Conservation (phyloP, 345 rosid species). For the Pseudoturritis turrita region DNA sequence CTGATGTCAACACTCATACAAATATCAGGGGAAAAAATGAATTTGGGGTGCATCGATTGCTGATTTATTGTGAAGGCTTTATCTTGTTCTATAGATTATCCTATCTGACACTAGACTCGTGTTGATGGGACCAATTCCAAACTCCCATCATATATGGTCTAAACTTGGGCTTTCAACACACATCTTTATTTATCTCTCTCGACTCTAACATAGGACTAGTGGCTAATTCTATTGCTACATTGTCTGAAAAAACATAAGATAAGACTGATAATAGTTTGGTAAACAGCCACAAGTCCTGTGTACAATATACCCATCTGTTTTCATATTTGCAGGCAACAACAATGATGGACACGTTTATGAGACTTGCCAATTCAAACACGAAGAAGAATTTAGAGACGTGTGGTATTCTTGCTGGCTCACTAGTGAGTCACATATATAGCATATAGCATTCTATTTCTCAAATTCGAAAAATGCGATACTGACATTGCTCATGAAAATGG, state of each 20-base stretch:
- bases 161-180: neutral
- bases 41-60: neutral
- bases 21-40: neutral
- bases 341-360: conserved; percentile 94
- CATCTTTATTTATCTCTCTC: neutral
- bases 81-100: neutral
- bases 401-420: conserved; percentile 94
- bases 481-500: neutral
- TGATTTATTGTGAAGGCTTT: neutral
- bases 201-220: neutral
- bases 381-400: conserved; percentile 89
- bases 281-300: neutral
- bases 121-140: neutral
- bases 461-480: neutral
- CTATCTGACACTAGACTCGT: neutral
- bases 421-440: conserved; percentile 54
- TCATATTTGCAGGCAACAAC: conserved; percentile 65
- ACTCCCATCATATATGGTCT: neutral
- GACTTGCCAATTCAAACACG: conserved; percentile 86
- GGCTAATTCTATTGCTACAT: neutral
- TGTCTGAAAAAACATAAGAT: neutral
- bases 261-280: neutral
- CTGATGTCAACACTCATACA: conserved; percentile 4
- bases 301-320: neutral
- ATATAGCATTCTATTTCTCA: neutral